A percentile compares a stretch with the other conserved stretches of the same genome.
phyloP scores from a whole-genome alignment of 106 monocot genomes.

The Alisma plantagoaquatica region DNA sequence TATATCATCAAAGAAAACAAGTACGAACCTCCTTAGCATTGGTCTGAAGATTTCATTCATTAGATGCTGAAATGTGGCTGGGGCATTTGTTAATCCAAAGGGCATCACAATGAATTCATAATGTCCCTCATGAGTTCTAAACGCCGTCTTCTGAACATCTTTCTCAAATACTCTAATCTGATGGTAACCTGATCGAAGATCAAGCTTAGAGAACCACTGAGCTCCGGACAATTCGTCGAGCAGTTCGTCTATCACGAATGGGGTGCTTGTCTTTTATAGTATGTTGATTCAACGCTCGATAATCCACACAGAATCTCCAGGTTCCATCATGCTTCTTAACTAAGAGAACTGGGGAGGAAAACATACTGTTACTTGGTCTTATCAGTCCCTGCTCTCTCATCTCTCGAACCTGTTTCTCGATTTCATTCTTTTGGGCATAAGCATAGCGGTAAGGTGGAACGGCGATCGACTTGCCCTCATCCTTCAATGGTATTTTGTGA shows the following conservation, averaged over 20 bases:
- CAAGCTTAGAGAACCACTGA: neutral
- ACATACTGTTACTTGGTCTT: constrained; percentile 2
- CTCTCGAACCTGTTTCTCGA: too few relatives aligned
- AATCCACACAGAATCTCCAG: neutral
- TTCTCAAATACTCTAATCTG: neutral
- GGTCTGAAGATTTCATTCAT: constrained; percentile 9
- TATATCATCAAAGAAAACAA: constrained; percentile 12
- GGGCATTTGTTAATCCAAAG: constrained; percentile 8
- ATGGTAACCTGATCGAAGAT: neutral
- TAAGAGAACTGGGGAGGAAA: neutral
- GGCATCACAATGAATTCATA: constrained; percentile 6
- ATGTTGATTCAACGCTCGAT: neutral
- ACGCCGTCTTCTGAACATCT: neutral
- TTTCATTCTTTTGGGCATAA: too few relatives aligned
- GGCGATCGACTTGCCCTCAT: too few relatives aligned
- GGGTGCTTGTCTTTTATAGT: neutral
- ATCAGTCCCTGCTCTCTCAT: too few relatives aligned
- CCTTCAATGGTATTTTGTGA: too few relatives aligned
- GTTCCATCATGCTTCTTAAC: constrained; percentile 2
- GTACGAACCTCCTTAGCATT: neutral
- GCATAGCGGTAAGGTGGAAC: too few relatives aligned
- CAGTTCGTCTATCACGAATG: constrained; percentile 3
- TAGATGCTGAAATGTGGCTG: neutral
- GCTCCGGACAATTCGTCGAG: neutral
- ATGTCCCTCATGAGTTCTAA: neutral